phyloP scores from a whole-genome alignment of 148 eudicot species.

The Cornus suecica region DNA sequence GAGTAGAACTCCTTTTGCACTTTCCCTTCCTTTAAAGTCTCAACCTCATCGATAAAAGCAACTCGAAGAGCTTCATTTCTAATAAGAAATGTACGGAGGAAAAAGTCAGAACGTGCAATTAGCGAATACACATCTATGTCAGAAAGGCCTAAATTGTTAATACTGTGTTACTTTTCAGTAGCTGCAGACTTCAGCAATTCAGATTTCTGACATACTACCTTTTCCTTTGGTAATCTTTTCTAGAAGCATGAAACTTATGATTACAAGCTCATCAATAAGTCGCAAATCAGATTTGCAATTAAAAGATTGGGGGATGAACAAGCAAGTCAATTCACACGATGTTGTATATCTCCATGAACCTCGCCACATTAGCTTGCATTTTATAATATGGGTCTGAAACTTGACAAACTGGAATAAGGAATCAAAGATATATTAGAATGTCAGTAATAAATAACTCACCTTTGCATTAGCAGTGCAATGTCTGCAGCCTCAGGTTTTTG shows the following conservation, averaged over 20 bases:
- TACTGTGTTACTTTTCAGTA: neutral
- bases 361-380: neutral
- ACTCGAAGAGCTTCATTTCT: slow-evolving; percentile 99
- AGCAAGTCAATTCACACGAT: neutral
- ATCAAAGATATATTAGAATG: neutral
- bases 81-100: slow-evolving; percentile 7
- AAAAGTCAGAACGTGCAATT: neutral
- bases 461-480: slow-evolving; percentile 94
- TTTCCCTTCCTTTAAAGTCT: slow-evolving; percentile 78
- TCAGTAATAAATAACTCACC: slow-evolving; percentile 38
- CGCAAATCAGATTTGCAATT: neutral
- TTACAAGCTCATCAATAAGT: neutral
- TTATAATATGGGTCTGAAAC: neutral
- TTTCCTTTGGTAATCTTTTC: neutral
- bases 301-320: neutral
- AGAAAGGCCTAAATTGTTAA: neutral
- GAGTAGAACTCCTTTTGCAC: slow-evolving; percentile 82
- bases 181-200: neutral
- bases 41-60: slow-evolving; percentile 84
- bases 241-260: neutral
- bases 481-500: slow-evolving; percentile 93
- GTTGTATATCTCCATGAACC: neutral
- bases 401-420: slow-evolving; percentile 1
- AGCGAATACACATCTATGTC: neutral
- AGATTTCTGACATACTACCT: too few species aligned